Evolutionary conservation across 2,329 filamentous ascomycete species (phyloP).

Genomic region (Keithomyces neogunnii): DNA sequence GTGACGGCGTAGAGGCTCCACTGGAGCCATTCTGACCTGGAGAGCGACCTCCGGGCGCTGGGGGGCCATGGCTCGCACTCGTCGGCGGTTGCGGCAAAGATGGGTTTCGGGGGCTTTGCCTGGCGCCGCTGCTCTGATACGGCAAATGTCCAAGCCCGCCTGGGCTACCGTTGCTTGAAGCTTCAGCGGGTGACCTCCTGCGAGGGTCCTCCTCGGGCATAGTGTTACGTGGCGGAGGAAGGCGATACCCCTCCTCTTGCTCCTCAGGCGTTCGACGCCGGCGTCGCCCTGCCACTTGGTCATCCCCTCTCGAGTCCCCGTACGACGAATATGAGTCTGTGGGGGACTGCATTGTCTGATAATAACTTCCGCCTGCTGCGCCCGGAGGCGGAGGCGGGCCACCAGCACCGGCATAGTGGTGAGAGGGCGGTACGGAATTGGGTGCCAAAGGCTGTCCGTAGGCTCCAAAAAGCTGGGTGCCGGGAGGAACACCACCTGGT

Average conservation of each 20-base stretch:
- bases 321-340: conserved; percentile 34
- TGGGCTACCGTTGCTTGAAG: conserved; percentile 39
- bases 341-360: conserved; percentile 35
- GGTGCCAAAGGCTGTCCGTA: conserved; percentile 47
- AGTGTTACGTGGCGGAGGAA: conserved; percentile 34
- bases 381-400: conserved; percentile 9
- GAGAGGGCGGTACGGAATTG: conserved; percentile 17
- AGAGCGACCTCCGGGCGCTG: conserved; percentile 24
- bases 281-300: conserved; percentile 22
- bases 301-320: conserved; percentile 24
- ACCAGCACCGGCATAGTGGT: conserved; percentile 12
- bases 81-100: conserved; percentile 14
- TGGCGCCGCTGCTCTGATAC: conserved; percentile 25
- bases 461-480: conserved; percentile 47
- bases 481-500: conserved; percentile 48
- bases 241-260: conserved; percentile 31
- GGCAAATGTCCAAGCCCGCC: conserved; percentile 29
- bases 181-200: conserved; percentile 42
- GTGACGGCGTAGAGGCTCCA: conserved; percentile 25
- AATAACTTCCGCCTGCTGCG: conserved; percentile 29
- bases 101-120: conserved; percentile 31
- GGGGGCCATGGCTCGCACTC: conserved; percentile 18
- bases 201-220: conserved; percentile 40
- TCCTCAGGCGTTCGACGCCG: conserved; percentile 30
- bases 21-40: conserved; percentile 29